A percentile compares a stretch with the other conserved stretches of the same genome.
These are phyloP conservation scores for Evansstolkia leycettana DNA, from an alignment of 495 filamentous ascomycete species.

Conservation along the genomic window DNA sequence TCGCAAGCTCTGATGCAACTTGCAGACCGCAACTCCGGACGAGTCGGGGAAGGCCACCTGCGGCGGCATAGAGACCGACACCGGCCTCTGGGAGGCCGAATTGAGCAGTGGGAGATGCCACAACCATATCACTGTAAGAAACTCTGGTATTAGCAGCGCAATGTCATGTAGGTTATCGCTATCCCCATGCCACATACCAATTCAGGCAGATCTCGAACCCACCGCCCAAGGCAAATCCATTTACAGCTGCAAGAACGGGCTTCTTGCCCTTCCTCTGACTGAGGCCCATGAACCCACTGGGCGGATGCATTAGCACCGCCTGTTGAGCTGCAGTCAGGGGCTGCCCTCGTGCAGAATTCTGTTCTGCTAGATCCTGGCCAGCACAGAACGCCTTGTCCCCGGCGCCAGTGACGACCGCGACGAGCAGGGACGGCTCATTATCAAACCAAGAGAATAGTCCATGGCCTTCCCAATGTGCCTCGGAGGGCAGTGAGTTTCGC, in stretches of 20 bases:
- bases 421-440: slow-evolving; percentile 31
- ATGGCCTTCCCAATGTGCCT: slow-evolving; percentile 32
- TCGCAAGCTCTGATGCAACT: slow-evolving; percentile 53
- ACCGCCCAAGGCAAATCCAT: slow-evolving; percentile 56
- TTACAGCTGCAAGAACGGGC: slow-evolving; percentile 59
- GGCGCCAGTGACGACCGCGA: slow-evolving; percentile 35
- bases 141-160: background rate
- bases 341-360: slow-evolving; percentile 4
- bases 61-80: slow-evolving; percentile 52
- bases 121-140: slow-evolving; percentile 53
- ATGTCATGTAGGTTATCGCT: background rate
- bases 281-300: slow-evolving; percentile 15
- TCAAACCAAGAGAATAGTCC: slow-evolving; percentile 37
- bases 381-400: slow-evolving; percentile 41
- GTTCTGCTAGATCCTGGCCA: slow-evolving; percentile 31
- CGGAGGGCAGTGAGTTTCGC: slow-evolving; percentile 29
- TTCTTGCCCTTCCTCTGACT: slow-evolving; percentile 21
- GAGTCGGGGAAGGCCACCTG: slow-evolving; percentile 57
- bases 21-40: slow-evolving; percentile 46
- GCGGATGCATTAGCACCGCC: slow-evolving; percentile 2
- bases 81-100: slow-evolving; percentile 56
- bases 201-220: slow-evolving; percentile 63
- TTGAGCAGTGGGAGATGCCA: slow-evolving; percentile 38
- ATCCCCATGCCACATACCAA: slow-evolving; percentile 12
- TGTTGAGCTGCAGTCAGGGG: slow-evolving; percentile 2